Base-by-base conservation (phyloP, 108 stramenopile species). In the Fistulifera pelliculosa region DNA sequence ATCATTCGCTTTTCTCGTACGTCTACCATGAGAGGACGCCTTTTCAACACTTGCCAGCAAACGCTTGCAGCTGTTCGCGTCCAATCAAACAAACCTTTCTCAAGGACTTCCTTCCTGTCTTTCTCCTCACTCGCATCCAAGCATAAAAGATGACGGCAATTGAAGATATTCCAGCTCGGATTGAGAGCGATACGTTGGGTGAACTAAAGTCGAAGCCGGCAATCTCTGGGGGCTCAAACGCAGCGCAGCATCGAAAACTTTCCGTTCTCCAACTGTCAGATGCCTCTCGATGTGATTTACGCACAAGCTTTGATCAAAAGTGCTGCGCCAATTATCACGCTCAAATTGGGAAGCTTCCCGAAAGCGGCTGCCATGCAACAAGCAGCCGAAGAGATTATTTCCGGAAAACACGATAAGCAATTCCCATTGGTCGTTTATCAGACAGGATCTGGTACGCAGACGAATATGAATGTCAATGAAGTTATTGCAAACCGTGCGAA, bases 391-490 rank as follows among this genome's bases (percentile, higher is more conserved):
- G 96, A 95, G 69, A 87, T 97, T 14, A 76, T 97, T 55, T 62
- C 73, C 4, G 98, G 96, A 52, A 56, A 87, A 38, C 82, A 87
- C 21, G 96, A 97, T 65, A 83, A 74, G 26, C 96, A 99, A 41
- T 98, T 99, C 72, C 98, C 98, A 6, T 69, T 99, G 23, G 87
- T 95, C 7, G 85, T 91, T 35, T 99, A 82, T 60, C 98, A 99
- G 70, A 99, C 98, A 5, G 96, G 98, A 35, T 73, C 69, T 24
- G 98, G 98, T 0, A 99, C 98, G 6, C 98, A 99, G 65, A 96
- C 94, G 27, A 99, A 99, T 68, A 99, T 99, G 98, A 99, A 99
- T 69, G 90, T 90, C 24, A 99, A 99, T 70, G 96, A 99, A 68
- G 98, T 99, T 0, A 65, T 99, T 31, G 79, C 95, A 15, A 99